These are phyloP conservation scores for Colletotrichum costaricense DNA, from an alignment of 2,329 filamentous ascomycete species.

Conservation along the genomic window DNA sequence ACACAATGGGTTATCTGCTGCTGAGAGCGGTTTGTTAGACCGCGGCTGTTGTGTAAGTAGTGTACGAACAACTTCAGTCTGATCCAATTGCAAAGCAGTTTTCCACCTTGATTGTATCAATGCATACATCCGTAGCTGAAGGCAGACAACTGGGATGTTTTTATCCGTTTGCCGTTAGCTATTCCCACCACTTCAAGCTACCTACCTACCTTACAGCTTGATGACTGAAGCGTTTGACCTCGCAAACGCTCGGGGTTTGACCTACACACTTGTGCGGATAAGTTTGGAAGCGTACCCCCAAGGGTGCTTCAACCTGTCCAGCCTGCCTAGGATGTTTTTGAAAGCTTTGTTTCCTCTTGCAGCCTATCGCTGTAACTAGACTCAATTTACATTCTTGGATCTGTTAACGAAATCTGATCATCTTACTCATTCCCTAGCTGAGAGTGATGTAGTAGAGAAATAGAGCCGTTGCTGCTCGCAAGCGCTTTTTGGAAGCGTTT, in stretches of 20 bases:
- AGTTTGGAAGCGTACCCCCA: not conserved
- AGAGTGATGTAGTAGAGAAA: no score
- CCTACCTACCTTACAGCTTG: not conserved
- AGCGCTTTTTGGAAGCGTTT: no score
- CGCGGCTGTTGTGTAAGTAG: not conserved
- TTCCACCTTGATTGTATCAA: not conserved
- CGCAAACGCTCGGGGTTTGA: not conserved
- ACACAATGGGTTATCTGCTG: not conserved
- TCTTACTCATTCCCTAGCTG: no score
- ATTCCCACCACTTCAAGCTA: not conserved
- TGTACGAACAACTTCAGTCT: accelerated
- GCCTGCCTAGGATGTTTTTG: not conserved
- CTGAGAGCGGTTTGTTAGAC: not conserved
- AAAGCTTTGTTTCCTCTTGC: no score
- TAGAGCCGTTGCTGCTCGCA: no score
- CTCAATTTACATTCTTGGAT: no score
- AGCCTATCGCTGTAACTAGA: no score
- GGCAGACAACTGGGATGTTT: not conserved
- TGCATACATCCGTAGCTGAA: not conserved
- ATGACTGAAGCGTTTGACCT: not conserved
- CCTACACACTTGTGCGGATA: not conserved
- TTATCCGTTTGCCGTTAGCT: not conserved
- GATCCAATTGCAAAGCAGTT: not conserved
- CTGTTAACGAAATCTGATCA: no score
- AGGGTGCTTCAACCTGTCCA: not conserved